Base-by-base conservation (phyloP, 371 early-diverging fungal genomes). In the Homolaphlyctis polyrhiza region DNA sequence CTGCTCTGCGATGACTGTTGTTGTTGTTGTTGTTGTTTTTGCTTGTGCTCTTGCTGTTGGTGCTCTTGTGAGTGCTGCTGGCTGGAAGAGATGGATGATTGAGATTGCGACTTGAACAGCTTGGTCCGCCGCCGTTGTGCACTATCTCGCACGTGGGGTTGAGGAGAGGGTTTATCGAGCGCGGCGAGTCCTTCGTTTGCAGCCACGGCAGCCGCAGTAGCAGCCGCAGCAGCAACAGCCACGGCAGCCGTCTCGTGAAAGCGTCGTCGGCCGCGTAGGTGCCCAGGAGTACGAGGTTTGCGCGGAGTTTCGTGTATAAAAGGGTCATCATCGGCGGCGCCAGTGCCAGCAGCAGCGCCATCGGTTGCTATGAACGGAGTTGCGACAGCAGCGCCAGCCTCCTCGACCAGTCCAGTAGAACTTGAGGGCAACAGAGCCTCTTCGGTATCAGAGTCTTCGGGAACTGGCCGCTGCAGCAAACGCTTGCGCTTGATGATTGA, bases 221-320 rank as follows among this genome's bases (percentile, higher is more conserved):
- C 57, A 21, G 32, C 57, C 14, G 32, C 57, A 23, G 32, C 57
- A 23, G 57, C 57, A 34, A 33, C 36, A 6, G 57, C 57, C n/a
- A 27, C 34, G 6, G 57, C 57, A 30, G 32, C 34, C 23, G 28
- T 50, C 23, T 39, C 18, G 39, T 39, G 39, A 39, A 18, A 39
- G 39, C 8, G 39, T 11, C 39, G 8, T 8, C 39, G 39, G 18
- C 39, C 8, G 39, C 18, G 39, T 8, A 8, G 18, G 39, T 8
- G 8, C 39, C 8, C 18, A 18, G 11, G 39, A 39, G 39, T 39
- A 8, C 39, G 39, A 39, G 39, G 39, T 18, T 8, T 39, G 11
- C 11, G 39, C 18, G 39, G 39, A 11, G 39, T 39, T n/a, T n/a
- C n/a, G n/a, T n/a, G n/a, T n/a, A n/a, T n/a, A n/a, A n/a, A n/a